These are phyloP conservation scores for Alternaria sp. DNA, from an alignment of 2,329 filamentous ascomycete genomes.

Conservation along the genomic window DNA sequence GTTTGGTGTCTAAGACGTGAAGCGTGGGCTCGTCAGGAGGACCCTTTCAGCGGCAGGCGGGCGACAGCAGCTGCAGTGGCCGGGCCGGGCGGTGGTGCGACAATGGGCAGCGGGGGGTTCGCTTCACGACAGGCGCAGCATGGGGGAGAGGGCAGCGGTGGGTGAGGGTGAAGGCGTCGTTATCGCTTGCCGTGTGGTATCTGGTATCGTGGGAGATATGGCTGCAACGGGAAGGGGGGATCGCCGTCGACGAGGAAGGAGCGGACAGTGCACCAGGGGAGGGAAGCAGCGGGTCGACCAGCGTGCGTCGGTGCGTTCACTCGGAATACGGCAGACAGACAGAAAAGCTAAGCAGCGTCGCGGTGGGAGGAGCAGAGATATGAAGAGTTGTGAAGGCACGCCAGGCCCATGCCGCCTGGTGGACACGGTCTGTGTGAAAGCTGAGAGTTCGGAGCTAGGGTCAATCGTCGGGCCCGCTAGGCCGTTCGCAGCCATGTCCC, in stretches of 20 bases:
- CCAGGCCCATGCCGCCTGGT: conserved; percentile 3
- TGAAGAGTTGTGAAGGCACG: conserved; percentile 12
- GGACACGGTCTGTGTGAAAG: conserved; percentile 27
- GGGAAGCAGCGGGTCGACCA: conserved; percentile 1
- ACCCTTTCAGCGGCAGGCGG: conserved; percentile 17
- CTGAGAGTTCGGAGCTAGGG: conserved; percentile 19
- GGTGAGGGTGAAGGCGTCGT: not conserved
- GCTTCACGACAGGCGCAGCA: conserved; percentile 5
- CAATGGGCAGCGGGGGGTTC: not conserved
- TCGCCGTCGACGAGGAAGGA: conserved; percentile 5
- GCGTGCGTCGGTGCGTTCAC: not conserved
- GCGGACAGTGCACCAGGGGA: not conserved
- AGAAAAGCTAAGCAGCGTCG: conserved; percentile 8
- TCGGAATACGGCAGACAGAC: not conserved
- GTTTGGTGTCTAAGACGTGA: conserved; percentile 4
- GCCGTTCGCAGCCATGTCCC: conserved; percentile 12
- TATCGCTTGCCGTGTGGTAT: not conserved
- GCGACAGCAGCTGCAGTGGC: conserved; percentile 20
- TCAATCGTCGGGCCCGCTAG: conserved; percentile 17
- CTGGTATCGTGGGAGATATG: not conserved
- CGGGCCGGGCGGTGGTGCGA: not conserved
- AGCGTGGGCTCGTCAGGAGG: conserved; percentile 6
- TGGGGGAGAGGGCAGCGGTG: not conserved
- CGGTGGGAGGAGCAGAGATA: conserved; percentile 13
- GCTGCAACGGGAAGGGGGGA: conserved; percentile 21